phyloP scores from a whole-genome alignment of 2,329 filamentous ascomycete species.

The Reticulascus tulasneorum region DNA sequence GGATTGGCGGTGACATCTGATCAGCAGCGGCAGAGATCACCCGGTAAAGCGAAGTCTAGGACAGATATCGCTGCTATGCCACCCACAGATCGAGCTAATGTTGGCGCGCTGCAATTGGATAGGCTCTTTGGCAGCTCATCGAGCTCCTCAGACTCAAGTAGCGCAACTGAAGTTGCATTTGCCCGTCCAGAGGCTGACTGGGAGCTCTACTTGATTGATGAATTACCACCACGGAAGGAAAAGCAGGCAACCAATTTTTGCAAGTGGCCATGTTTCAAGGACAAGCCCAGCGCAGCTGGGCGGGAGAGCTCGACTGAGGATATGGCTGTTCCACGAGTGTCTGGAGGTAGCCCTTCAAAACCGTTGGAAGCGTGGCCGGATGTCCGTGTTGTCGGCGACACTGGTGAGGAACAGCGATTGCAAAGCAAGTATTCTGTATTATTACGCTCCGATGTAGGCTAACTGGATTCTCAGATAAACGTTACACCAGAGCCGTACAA shows the following conservation, averaged over 20 bases:
- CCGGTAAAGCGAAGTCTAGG: neutral
- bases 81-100: too few relatives aligned
- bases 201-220: constrained; percentile 28
- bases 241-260: constrained; percentile 11
- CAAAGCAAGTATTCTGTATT: too few relatives aligned
- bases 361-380: constrained; percentile 7
- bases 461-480: too few relatives aligned
- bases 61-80: too few relatives aligned
- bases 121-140: neutral
- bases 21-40: constrained; percentile 31
- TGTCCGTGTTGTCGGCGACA: too few relatives aligned
- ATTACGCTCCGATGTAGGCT: too few relatives aligned
- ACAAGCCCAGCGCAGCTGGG: constrained; percentile 1
- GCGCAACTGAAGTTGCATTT: constrained; percentile 27
- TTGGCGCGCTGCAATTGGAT: neutral
- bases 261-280: constrained; percentile 4
- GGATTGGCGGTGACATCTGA: constrained; percentile 54
- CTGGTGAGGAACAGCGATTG: too few relatives aligned
- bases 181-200: constrained; percentile 24
- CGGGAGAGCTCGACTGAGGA: neutral
- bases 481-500: too few relatives aligned
- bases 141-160: constrained; percentile 10
- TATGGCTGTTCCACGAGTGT: neutral
- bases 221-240: constrained; percentile 19
- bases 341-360: constrained; percentile 10